Percentiles rank a stretch among this genome's conserved stretches.
Evolutionary conservation across 352 stramenopile species (phyloP).

Genomic region (Phytophthora fragariae): DNA sequence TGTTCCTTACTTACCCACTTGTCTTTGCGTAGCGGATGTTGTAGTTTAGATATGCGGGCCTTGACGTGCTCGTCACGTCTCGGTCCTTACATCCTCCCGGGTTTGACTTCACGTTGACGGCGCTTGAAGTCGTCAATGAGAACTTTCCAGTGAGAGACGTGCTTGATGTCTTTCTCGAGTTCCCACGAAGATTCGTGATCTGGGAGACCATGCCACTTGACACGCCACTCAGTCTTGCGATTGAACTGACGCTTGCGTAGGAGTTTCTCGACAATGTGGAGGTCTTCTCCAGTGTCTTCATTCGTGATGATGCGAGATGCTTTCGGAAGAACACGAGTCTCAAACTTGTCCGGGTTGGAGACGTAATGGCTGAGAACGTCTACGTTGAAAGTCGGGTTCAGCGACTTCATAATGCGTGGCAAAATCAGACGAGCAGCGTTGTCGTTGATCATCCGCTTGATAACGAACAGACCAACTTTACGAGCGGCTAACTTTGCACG

Average conservation of each 20-base stretch:
- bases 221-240: conserved; percentile 18
- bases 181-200: conserved; percentile 12
- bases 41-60: no score
- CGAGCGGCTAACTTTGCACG: no score
- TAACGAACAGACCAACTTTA: no score
- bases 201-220: conserved; percentile 19
- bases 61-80: background rate
- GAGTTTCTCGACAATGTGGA: conserved; percentile 7
- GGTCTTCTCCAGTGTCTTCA: conserved; percentile 7
- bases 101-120: conserved; percentile 26
- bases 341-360: no score
- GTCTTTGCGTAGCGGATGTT: no score
- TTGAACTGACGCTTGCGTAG: conserved; percentile 11
- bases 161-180: conserved; percentile 16
- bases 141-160: conserved; percentile 24
- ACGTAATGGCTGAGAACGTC: no score
- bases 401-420: no score
- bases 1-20: no score
- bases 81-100: conserved; percentile 13
- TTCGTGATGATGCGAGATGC: conserved; percentile 9
- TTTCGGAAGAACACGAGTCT: background rate
- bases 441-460: no score
- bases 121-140: conserved; percentile 16
- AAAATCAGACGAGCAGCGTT: no score
- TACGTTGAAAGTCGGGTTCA: no score